These are phyloP conservation scores for Cenchrus americanus DNA, from an alignment of 176 grass and related monocot species.

Conservation along the genomic window DNA sequence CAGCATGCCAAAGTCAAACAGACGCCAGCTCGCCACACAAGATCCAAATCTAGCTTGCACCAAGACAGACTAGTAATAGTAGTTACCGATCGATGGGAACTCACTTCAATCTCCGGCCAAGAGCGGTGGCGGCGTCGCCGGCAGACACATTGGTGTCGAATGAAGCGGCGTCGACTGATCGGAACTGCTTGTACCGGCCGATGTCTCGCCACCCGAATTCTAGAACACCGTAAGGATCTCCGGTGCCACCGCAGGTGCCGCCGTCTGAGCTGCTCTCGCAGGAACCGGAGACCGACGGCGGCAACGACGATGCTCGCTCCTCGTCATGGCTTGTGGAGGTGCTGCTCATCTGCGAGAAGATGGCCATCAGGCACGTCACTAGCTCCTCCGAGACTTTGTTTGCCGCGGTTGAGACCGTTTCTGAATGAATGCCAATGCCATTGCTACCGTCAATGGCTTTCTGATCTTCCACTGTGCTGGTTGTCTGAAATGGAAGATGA, in stretches of 20 bases:
- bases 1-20: constrained; percentile 28
- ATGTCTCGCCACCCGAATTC: constrained; percentile 65
- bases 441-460: constrained; percentile 25
- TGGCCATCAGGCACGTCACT: constrained; percentile 63
- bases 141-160: constrained; percentile 32
- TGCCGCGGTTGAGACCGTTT: constrained; percentile 37
- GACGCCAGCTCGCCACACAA: not conserved
- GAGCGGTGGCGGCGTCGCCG: constrained; percentile 18
- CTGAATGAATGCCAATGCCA: constrained; percentile 29
- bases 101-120: constrained; percentile 69
- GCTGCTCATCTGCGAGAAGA: constrained; percentile 69
- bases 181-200: constrained; percentile 65
- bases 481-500: constrained; percentile 49
- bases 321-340: constrained; percentile 39
- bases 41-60: constrained; percentile 9
- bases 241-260: constrained; percentile 1
- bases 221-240: constrained; percentile 63
- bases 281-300: constrained; percentile 59
- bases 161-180: constrained; percentile 45
- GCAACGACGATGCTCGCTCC: constrained; percentile 41
- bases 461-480: constrained; percentile 19
- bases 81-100: constrained; percentile 47
- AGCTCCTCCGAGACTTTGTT: constrained; percentile 79
- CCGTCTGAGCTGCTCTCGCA: constrained; percentile 46
- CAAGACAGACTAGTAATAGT: not conserved